phyloP scores from a whole-genome alignment of 352 stramenopile genomes.

The Phytophthora hibernalis region DNA sequence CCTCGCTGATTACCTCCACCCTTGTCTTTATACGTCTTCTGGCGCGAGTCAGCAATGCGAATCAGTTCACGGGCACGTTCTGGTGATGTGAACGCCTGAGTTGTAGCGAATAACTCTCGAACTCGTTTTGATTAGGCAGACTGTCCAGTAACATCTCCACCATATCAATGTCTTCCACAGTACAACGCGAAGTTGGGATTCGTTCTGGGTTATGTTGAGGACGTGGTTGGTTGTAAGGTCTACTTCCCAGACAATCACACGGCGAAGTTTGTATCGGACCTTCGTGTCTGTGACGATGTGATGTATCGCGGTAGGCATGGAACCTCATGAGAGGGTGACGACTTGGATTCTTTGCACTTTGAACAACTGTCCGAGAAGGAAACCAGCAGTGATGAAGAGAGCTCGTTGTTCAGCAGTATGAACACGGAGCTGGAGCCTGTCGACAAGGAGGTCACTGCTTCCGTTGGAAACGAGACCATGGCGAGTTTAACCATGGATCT shows the following conservation, averaged over 20 bases:
- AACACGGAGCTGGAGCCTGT: not conserved
- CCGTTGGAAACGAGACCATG: not conserved
- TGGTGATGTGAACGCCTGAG: not conserved
- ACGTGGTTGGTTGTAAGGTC: too few species aligned
- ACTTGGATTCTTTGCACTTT: not conserved
- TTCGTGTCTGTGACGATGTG: too few species aligned
- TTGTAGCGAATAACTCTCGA: slow-evolving; percentile 8
- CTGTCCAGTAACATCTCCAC: slow-evolving; percentile 10
- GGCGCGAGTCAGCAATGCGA: not conserved
- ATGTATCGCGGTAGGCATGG: too few species aligned
- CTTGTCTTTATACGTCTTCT: not conserved
- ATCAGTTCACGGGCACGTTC: slow-evolving; percentile 1
- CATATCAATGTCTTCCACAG: slow-evolving; percentile 18
- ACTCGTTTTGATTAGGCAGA: slow-evolving; percentile 5
- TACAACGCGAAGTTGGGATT: too few species aligned
- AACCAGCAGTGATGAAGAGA: too few species aligned
- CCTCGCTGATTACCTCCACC: not conserved
- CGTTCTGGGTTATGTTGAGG: too few species aligned
- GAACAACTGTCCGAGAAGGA: too few species aligned
- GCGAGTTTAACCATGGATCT: not conserved
- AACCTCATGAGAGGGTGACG: too few species aligned
- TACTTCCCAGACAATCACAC: too few species aligned
- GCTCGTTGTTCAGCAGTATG: too few species aligned
- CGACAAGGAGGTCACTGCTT: not conserved
- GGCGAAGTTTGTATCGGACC: too few species aligned